Evolutionary conservation across 441 rosid species (phyloP).

Genomic region (Pelargonium cotyledonis): DNA sequence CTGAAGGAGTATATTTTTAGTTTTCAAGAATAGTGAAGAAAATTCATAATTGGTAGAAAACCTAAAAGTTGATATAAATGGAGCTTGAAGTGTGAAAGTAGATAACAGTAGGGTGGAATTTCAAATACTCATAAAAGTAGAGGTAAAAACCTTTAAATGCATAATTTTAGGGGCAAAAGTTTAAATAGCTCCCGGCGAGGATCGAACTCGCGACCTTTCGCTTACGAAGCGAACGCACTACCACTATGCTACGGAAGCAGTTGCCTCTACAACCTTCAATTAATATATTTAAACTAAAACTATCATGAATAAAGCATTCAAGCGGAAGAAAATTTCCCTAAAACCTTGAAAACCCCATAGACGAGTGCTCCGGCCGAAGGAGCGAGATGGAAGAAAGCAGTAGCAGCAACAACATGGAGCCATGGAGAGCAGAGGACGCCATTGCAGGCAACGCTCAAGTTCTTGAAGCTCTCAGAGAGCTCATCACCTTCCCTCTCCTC

Average conservation of each 20-base stretch:
- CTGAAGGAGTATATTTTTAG: no score
- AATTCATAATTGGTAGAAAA: no score
- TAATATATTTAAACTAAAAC: no score
- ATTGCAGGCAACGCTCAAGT: conserved; percentile 70
- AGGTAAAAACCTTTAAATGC: no score
- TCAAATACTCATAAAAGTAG: no score
- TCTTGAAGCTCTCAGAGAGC: conserved; percentile 73
- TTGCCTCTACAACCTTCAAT: background rate
- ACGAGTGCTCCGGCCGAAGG: background rate
- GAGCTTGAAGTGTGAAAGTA: no score
- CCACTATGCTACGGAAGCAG: conserved; percentile 55
- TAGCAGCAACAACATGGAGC: conserved; percentile 15
- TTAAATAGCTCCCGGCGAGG: conserved; percentile 59
- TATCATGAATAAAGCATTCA: no score
- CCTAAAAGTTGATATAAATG: no score
- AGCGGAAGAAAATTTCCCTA: background rate
- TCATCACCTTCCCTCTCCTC: conserved; percentile 58
- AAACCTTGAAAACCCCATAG: background rate
- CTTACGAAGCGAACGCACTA: conserved; percentile 99
- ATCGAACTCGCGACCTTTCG: conserved; percentile 99
- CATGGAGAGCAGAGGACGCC: conserved; percentile 67
- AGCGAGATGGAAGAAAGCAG: conserved; percentile 15
- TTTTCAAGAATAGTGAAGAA: no score
- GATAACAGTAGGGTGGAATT: no score
- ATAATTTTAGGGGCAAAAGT: background rate